phyloP scores from a whole-genome alignment of 1,284 basidiomycete species.

The Apiotrichum porosum region DNA sequence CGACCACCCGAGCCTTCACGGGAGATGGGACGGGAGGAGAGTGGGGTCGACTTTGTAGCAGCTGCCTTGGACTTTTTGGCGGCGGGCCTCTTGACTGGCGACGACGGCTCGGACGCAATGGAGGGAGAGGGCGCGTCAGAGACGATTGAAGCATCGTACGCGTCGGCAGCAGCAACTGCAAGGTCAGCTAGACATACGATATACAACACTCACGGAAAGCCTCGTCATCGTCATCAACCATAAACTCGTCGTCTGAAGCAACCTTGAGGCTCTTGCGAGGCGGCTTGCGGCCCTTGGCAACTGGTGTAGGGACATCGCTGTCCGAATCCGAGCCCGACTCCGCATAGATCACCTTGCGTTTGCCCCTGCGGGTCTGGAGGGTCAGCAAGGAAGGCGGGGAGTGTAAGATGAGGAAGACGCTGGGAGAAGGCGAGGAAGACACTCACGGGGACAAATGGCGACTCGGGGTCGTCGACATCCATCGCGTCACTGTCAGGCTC shows the following conservation, averaged over 20 bases:
- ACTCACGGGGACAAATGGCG: slow-evolving; percentile 25
- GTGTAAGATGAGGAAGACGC: neutral
- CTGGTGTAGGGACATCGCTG: slow-evolving; percentile 1
- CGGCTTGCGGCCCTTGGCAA: neutral
- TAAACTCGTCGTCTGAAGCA: slow-evolving; percentile 40
- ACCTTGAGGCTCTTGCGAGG: slow-evolving; percentile 38
- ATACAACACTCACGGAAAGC: slow-evolving; percentile 34
- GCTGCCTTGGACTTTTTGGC: slow-evolving; percentile 12
- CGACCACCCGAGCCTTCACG: slow-evolving; percentile 7
- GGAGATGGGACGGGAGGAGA: slow-evolving; percentile 4
- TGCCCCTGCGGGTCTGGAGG: slow-evolving; percentile 30
- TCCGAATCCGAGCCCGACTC: slow-evolving; percentile 35
- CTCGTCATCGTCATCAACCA: slow-evolving; percentile 41
- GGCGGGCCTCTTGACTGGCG: slow-evolving; percentile 16
- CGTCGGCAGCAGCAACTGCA: slow-evolving; percentile 34
- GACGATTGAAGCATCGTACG: slow-evolving; percentile 31
- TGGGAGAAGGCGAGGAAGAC: slow-evolving; percentile 3
- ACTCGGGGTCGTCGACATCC: slow-evolving; percentile 26
- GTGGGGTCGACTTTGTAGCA: slow-evolving; percentile 8
- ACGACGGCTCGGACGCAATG: slow-evolving; percentile 29
- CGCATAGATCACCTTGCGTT: slow-evolving; percentile 46
- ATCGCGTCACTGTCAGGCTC: slow-evolving; percentile 9
- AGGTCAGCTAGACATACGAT: neutral
- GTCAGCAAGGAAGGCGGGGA: neutral
- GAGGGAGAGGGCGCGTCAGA: slow-evolving; percentile 22